A percentile compares a stretch with the other conserved stretches of the same genome.
Evolutionary conservation across 1,284 basidiomycete genomes (phyloP).

Genomic region (Heterobasidion annosum): DNA sequence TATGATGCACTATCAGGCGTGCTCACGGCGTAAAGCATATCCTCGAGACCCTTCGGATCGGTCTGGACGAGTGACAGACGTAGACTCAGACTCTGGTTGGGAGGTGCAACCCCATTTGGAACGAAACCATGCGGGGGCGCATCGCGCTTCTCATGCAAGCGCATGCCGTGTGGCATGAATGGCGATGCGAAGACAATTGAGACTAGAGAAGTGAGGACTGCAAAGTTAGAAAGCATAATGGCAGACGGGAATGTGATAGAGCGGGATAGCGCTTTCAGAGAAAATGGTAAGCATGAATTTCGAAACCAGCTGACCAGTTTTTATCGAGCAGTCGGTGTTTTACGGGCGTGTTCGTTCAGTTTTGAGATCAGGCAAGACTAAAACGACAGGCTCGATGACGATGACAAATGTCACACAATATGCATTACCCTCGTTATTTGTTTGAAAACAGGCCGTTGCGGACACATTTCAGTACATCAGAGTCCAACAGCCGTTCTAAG

Average conservation of each 20-base stretch:
- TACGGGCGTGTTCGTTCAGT: too few relatives aligned
- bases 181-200: neutral
- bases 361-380: too few relatives aligned
- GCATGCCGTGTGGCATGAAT: conserved; percentile 6
- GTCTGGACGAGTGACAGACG: conserved; percentile 24
- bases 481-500: conserved; percentile 4
- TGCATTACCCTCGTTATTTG: too few relatives aligned
- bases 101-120: conserved; percentile 15
- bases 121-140: conserved; percentile 20
- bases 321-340: too few relatives aligned
- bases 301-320: too few relatives aligned
- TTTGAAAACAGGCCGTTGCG: too few relatives aligned
- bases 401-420: too few relatives aligned
- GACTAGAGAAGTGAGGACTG: neutral
- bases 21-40: conserved; percentile 19
- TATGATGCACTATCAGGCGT: conserved; percentile 16
- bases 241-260: too few relatives aligned
- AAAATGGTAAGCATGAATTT: too few relatives aligned
- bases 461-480: neutral
- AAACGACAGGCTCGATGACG: too few relatives aligned
- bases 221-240: too few relatives aligned
- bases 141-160: conserved; percentile 19
- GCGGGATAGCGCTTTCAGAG: too few relatives aligned
- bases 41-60: conserved; percentile 25
- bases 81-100: conserved; percentile 18